These are phyloP conservation scores for Pythium rishiriense DNA, from an alignment of 352 stramenopile species.

Conservation along the genomic window DNA sequence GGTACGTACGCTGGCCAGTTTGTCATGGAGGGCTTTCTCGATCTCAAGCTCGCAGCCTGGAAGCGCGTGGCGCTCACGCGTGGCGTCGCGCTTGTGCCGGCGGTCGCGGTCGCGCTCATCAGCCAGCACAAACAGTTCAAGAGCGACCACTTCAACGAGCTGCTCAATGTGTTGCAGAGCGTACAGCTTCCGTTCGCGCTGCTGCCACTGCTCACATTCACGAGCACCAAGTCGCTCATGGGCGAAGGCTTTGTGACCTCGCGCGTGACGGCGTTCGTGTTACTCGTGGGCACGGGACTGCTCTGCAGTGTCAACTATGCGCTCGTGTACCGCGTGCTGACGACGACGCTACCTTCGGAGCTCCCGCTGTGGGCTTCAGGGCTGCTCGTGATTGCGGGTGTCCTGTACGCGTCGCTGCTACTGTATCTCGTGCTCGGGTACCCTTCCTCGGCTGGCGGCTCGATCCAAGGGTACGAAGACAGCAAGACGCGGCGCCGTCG, in stretches of 20 bases:
- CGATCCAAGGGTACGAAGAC: slow-evolving; percentile 24
- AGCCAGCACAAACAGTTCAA: slow-evolving; percentile 76
- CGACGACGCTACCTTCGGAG: slow-evolving; percentile 35
- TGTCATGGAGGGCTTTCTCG: slow-evolving; percentile 96
- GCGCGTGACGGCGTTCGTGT: slow-evolving; percentile 30
- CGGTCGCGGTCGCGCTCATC: slow-evolving; percentile 84
- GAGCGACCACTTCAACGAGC: slow-evolving; percentile 88
- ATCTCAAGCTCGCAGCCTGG: slow-evolving; percentile 87
- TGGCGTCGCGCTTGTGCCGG: slow-evolving; percentile 90
- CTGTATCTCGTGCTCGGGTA: slow-evolving; percentile 62
- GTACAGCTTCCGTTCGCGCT: slow-evolving; percentile 92
- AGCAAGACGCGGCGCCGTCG: slow-evolving; percentile 1
- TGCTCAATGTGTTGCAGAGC: slow-evolving; percentile 92
- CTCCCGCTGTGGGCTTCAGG: slow-evolving; percentile 27
- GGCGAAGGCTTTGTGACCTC: slow-evolving; percentile 51
- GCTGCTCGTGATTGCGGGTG: slow-evolving; percentile 20
- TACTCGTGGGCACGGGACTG: slow-evolving; percentile 44
- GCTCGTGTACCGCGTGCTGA: slow-evolving; percentile 54
- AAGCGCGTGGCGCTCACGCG: slow-evolving; percentile 86
- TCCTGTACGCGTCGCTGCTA: slow-evolving; percentile 45
- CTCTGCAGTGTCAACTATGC: slow-evolving; percentile 67
- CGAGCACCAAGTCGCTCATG: slow-evolving; percentile 58
- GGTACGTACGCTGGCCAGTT: slow-evolving; percentile 97
- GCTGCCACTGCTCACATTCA: slow-evolving; percentile 82
- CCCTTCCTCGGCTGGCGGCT: slow-evolving; percentile 24